phyloP scores from a whole-genome alignment of 2,329 filamentous ascomycete genomes.

The Aspergillus persii region DNA sequence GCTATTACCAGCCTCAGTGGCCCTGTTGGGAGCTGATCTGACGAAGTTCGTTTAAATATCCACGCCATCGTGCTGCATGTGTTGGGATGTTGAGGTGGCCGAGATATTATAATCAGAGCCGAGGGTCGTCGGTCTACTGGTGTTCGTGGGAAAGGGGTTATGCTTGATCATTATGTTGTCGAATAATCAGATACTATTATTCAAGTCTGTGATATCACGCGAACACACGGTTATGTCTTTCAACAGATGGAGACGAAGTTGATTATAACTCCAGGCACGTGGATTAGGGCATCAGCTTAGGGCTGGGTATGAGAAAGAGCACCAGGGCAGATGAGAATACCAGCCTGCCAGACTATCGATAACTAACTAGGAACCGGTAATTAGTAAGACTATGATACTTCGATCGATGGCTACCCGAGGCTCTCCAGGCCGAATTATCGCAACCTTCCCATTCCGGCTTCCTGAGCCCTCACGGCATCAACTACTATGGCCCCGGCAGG shows the following conservation, averaged over 20 bases:
- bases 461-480: not conserved
- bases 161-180: not conserved
- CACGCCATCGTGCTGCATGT: not conserved
- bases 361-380: no score
- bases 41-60: not conserved
- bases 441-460: not conserved
- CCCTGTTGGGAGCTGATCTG: not conserved
- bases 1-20: no score
- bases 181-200: no score
- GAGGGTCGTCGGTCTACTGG: not conserved
- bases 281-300: not conserved
- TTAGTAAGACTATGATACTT: no score
- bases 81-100: not conserved
- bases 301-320: not conserved
- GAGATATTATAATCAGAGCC: not conserved
- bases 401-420: no score
- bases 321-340: not conserved
- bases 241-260: not conserved
- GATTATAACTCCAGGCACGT: not conserved
- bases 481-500: no score
- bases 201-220: no score
- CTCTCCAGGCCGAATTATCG: not conserved
- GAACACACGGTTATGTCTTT: not conserved
- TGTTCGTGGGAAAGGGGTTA: not conserved
- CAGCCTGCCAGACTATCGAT: not conserved